Evolutionary conservation across 2,329 filamentous ascomycete species (phyloP).

Genomic region (Aspergillus fructus): DNA sequence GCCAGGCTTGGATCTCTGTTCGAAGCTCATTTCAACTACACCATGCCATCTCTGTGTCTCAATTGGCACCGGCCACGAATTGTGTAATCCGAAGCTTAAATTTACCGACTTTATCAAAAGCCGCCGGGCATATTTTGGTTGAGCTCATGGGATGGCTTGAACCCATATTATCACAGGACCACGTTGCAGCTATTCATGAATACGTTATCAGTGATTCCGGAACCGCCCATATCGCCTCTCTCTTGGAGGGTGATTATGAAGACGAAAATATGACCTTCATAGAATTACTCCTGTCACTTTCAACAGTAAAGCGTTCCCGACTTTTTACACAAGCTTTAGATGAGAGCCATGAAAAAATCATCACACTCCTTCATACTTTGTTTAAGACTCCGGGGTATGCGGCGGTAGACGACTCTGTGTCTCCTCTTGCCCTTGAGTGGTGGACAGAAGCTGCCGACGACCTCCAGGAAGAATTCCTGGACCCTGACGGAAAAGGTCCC

Average conservation of each 20-base stretch:
- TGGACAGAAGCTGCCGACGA: slow-evolving; percentile 44
- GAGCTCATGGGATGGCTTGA: slow-evolving; percentile 33
- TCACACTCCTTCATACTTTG: slow-evolving; percentile 38
- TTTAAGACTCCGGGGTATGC: slow-evolving; percentile 42
- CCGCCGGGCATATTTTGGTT: slow-evolving; percentile 35
- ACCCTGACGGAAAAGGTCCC: slow-evolving; percentile 26
- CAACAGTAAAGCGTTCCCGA: slow-evolving; percentile 29
- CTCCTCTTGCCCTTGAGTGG: slow-evolving; percentile 40
- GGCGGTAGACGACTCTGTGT: slow-evolving; percentile 40
- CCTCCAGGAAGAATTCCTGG: slow-evolving; percentile 32
- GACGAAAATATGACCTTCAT: slow-evolving; percentile 40
- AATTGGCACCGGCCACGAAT: slow-evolving; percentile 23
- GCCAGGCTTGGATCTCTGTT: slow-evolving; percentile 36
- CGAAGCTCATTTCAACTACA: slow-evolving; percentile 26
- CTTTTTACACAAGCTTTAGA: slow-evolving; percentile 32
- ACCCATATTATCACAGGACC: slow-evolving; percentile 25
- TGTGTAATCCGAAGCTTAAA: slow-evolving; percentile 27
- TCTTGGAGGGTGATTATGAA: slow-evolving; percentile 38
- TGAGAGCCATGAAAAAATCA: slow-evolving; percentile 33
- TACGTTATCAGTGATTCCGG: slow-evolving; percentile 37
- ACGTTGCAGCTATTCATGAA: slow-evolving; percentile 29
- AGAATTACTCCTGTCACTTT: slow-evolving; percentile 41
- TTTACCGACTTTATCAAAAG: slow-evolving; percentile 26
- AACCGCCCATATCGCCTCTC: slow-evolving; percentile 29
- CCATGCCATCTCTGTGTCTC: slow-evolving; percentile 19